phyloP scores from a whole-genome alignment of 106 monocot species.

The Allium sativum region DNA sequence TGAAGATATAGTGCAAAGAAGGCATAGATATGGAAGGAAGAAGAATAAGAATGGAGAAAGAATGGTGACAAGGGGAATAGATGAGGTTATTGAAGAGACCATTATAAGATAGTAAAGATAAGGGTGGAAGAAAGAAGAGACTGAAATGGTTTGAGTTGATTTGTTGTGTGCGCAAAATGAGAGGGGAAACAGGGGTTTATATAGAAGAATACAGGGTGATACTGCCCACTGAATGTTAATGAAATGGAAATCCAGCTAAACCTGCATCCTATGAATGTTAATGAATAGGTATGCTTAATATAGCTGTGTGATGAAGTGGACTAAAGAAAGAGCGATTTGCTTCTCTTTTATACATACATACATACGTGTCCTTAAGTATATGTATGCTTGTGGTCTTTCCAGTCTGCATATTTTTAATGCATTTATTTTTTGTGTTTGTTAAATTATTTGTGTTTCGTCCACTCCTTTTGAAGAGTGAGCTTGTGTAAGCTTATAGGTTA shows the following conservation, averaged over 20 bases:
- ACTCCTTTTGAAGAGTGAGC: no score
- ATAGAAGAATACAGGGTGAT: neutral
- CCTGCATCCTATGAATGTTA: neutral
- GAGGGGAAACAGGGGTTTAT: neutral
- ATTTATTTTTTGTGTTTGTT: no score
- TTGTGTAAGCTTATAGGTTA: no score
- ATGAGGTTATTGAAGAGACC: neutral
- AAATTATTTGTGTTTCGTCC: no score
- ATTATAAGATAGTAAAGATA: neutral
- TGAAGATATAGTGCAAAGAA: slow-evolving; percentile 1
- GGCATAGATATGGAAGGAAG: neutral
- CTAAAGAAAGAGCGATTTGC: no score
- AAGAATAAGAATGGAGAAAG: neutral
- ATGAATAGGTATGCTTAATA: neutral
- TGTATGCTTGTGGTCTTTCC: no score
- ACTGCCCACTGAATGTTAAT: no score
- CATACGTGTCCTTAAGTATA: no score
- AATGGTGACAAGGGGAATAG: neutral
- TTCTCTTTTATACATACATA: no score
- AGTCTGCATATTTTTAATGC: no score
- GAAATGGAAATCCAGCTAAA: no score
- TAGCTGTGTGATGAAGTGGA: no score
- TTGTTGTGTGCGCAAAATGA: neutral
- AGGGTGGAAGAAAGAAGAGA: neutral
- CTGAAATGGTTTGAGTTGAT: neutral